Evolutionary conservation across 2,329 filamentous ascomycete genomes (phyloP), one percentile per base, ranked within the genome.

Genomic region (Zymoseptoria passerinii): DNA sequence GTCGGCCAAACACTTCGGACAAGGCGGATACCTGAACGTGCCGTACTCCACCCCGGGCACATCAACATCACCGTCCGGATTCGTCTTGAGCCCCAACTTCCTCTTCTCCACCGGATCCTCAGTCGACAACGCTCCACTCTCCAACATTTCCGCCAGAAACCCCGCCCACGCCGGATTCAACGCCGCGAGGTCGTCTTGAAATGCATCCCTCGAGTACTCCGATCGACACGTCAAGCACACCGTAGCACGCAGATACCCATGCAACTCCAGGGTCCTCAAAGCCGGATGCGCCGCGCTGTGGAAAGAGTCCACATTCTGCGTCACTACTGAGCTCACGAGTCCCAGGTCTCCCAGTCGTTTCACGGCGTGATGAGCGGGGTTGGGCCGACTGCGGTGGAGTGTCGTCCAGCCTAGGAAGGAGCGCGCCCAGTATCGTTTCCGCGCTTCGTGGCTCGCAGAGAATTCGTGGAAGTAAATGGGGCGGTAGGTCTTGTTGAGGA

Each of bases 241-340:
- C 28, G 91, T 82, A 28, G 87, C 84, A 63, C 92, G 83, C 53
- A 99, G 80, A 73, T 94, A 95, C 65, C 94, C 94, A 73, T 99
- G 94, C 53, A 99, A 80, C 74, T 97, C 92, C 51, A 95, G 77
- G 8, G 89, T 94, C 5, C 83, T 81, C 50, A 92, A 75, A 8
- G 78, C 71, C 0, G 91, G 89, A 72, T 96, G 92, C 0, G 90
- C 88, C 59, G 76, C 76, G 2, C 81, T 79, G 73, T 99, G 94
- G 71, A 99, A 95, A 2, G 91, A 96, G 75, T 99, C 94, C 54
- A 99, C 94, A 70, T 97, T 97, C 72, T 99, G 94, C 48, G 94
- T 97, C 65, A 99, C 85, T 59, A 96, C 89, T 55, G 78, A 83
- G 58, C 81, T 82, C 49, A 96, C 78, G 53, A 91, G 75, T 2